Percentiles rank a stretch among this genome's conserved stretches.
Evolutionary conservation across 2,329 filamentous ascomycete genomes (phyloP).

Genomic region (Colletotrichum horii): DNA sequence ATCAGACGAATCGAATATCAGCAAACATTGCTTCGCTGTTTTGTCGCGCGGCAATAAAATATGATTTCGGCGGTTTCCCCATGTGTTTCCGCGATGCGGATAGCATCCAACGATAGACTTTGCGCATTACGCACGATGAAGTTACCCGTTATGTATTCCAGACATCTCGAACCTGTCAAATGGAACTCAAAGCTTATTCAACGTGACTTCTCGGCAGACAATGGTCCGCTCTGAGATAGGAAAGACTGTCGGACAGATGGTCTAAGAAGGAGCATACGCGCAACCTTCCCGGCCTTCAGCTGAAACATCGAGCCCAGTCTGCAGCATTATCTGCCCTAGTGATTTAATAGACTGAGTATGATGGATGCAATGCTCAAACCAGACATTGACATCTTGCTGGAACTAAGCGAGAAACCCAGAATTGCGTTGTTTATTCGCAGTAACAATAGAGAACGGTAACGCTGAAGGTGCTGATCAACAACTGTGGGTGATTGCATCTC

Average conservation of each 20-base stretch:
- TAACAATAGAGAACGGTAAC: rapidly evolving
- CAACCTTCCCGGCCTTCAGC: rapidly evolving
- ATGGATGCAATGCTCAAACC: rapidly evolving
- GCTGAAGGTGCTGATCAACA: neutral
- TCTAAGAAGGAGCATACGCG: neutral
- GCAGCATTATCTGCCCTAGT: rapidly evolving
- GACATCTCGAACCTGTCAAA: neutral
- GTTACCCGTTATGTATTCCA: neutral
- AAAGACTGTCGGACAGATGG: neutral
- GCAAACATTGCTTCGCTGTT: neutral
- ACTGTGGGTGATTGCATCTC: rapidly evolving
- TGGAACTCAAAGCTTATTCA: neutral
- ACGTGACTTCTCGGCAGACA: neutral
- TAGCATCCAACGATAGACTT: neutral
- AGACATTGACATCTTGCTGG: neutral
- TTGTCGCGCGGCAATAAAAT: neutral
- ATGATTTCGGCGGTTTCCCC: neutral
- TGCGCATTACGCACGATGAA: neutral
- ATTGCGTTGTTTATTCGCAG: rapidly evolving
- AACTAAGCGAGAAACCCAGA: neutral
- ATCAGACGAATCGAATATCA: neutral
- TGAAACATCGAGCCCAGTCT: neutral
- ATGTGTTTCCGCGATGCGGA: neutral
- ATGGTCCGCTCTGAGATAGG: neutral
- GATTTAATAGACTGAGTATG: neutral